A percentile compares a stretch with the other conserved stretches of the same genome.
phyloP scores from a whole-genome alignment of 192 early-diverging fungal genomes.

The Phycomyces blakesleeanus region DNA sequence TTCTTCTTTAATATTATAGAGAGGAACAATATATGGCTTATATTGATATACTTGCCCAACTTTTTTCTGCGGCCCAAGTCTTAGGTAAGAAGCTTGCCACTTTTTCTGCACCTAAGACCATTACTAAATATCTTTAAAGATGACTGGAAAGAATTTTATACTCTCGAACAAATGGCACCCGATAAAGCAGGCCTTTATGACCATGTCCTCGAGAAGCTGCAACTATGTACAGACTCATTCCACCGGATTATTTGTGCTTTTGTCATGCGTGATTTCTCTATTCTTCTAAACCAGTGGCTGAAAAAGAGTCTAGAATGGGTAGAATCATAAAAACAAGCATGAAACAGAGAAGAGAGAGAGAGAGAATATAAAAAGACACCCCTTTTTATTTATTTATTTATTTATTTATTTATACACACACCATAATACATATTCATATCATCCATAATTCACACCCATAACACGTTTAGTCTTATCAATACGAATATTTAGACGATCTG shows the following conservation, averaged over 20 bases:
- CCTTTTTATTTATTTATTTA: no score
- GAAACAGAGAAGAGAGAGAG: no score
- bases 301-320: constrained; percentile 1
- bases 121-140: neutral
- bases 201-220: neutral
- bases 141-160: neutral
- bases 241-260: constrained; percentile 3
- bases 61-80: constrained; percentile 5
- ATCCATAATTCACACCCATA: constrained; percentile 40
- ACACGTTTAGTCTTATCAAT: constrained; percentile 34
- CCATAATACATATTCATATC: neutral
- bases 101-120: neutral
- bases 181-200: neutral
- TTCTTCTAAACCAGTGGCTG: constrained; percentile 15
- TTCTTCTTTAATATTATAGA: neutral
- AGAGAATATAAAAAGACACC: no score
- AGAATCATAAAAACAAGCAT: neutral
- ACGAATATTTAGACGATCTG: constrained; percentile 43
- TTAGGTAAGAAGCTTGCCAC: constrained; percentile 4
- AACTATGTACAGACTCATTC: neutral
- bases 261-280: constrained; percentile 10
- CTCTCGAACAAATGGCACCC: neutral
- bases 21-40: neutral
- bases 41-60: constrained; percentile 2
- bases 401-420: no score